phyloP scores from a whole-genome alignment of 306 rosid genomes.

The Macrotyloma uniflorum region DNA sequence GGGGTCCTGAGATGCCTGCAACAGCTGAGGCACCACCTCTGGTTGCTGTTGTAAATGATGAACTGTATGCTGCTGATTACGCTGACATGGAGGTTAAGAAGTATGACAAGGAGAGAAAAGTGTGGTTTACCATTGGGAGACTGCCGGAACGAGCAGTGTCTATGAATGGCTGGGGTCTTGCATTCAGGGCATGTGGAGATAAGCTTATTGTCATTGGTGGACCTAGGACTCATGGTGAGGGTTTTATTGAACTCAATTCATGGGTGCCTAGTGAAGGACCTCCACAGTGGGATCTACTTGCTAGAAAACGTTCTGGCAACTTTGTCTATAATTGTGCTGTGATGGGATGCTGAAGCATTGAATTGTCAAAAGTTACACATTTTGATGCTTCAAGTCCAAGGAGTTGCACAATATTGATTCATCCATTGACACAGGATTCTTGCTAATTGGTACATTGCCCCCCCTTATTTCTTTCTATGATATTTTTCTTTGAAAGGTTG shows the following conservation, averaged over 20 bases:
- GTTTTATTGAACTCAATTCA: slow-evolving; percentile 81
- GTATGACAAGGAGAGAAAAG: slow-evolving; percentile 58
- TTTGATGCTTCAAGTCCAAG: slow-evolving; percentile 41
- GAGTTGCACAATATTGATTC: slow-evolving; percentile 51
- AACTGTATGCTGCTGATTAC: slow-evolving; percentile 83
- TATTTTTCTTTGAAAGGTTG: slow-evolving; percentile 47
- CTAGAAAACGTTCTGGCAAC: slow-evolving; percentile 67
- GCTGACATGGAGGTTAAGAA: slow-evolving; percentile 88
- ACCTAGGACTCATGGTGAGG: slow-evolving; percentile 73
- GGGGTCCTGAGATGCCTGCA: slow-evolving; percentile 63
- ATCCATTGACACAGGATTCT: slow-evolving; percentile 53
- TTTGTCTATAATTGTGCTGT: slow-evolving; percentile 98
- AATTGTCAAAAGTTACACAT: slow-evolving; percentile 26
- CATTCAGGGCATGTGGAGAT: slow-evolving; percentile 90
- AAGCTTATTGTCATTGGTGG: slow-evolving; percentile 90
- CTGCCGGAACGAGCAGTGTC: slow-evolving; percentile 82
- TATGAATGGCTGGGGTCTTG: slow-evolving; percentile 97
- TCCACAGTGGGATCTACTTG: slow-evolving; percentile 84
- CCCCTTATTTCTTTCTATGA: slow-evolving; percentile 44
- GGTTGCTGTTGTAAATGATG: slow-evolving; percentile 83
- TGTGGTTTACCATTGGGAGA: slow-evolving; percentile 73
- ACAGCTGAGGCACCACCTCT: slow-evolving; percentile 88
- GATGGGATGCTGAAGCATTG: slow-evolving; percentile 84
- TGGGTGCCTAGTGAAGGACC: slow-evolving; percentile 97
- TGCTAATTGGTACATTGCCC: slow-evolving; percentile 76